These are phyloP conservation scores for Fusarium tuaranense DNA, from an alignment of 2,329 filamentous ascomycete species.

Conservation along the genomic window DNA sequence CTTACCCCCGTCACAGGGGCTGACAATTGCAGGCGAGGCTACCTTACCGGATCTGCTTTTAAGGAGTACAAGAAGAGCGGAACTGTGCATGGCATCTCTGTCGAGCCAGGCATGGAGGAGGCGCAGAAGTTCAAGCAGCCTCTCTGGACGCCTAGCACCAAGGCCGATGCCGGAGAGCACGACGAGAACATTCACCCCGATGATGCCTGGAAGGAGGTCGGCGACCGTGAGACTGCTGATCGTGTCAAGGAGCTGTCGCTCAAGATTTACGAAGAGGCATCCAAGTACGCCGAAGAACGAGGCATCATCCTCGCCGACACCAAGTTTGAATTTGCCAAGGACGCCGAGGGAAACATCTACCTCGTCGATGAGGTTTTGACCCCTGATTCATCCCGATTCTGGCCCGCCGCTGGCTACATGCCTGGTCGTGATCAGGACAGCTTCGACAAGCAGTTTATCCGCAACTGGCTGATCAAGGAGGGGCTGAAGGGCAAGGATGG, in stretches of 20 bases:
- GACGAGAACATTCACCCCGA: conserved; percentile 87
- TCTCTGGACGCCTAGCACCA: conserved; percentile 84
- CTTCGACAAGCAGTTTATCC: conserved; percentile 87
- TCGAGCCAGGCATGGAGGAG: conserved; percentile 73
- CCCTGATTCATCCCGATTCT: conserved; percentile 82
- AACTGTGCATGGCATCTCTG: conserved; percentile 82
- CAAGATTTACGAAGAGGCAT: conserved; percentile 42
- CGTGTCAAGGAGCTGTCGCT: conserved; percentile 44
- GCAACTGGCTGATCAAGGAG: conserved; percentile 81
- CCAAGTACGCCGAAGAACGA: conserved; percentile 39
- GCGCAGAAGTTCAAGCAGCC: conserved; percentile 72
- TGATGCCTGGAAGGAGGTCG: conserved; percentile 60
- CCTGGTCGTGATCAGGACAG: conserved; percentile 78
- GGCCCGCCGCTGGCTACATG: conserved; percentile 74
- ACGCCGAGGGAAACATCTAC: conserved; percentile 45
- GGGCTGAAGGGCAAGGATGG: conserved; percentile 62
- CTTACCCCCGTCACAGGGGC: background rate
- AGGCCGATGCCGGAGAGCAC: conserved; percentile 82
- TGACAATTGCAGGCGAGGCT: conserved; percentile 66
- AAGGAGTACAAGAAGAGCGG: conserved; percentile 74
- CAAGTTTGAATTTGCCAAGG: conserved; percentile 44
- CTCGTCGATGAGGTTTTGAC: conserved; percentile 43
- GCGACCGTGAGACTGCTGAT: conserved; percentile 45
- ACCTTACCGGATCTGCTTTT: conserved; percentile 89
- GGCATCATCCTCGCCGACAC: conserved; percentile 42